phyloP scores from a whole-genome alignment of 2,329 filamentous ascomycete genomes.

The Magnaporthiopsis incrustans region DNA sequence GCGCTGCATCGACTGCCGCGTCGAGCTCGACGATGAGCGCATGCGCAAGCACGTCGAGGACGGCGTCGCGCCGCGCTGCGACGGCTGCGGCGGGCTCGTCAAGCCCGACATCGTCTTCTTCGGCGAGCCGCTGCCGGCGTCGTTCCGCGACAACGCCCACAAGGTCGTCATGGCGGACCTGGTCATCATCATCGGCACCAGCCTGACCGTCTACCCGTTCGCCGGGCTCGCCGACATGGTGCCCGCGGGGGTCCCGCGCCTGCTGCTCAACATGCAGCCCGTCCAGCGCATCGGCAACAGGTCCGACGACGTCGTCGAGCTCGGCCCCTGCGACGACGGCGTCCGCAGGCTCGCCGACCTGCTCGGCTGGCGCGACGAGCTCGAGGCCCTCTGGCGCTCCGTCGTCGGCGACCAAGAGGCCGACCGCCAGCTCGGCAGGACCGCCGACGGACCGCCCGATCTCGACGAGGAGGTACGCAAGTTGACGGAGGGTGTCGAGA shows the following conservation, averaged over 20 bases:
- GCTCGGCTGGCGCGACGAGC: slow-evolving; percentile 77
- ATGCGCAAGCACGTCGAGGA: slow-evolving; percentile 64
- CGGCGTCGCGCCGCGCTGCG: slow-evolving; percentile 65
- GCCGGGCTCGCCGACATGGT: slow-evolving; percentile 63
- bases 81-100: slow-evolving; percentile 72
- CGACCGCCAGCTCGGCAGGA: slow-evolving; percentile 35
- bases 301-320: slow-evolving; percentile 73
- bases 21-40: slow-evolving; percentile 58
- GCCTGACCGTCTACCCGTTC: slow-evolving; percentile 81
- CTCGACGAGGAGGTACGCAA: slow-evolving; percentile 30
- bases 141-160: slow-evolving; percentile 54
- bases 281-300: slow-evolving; percentile 73
- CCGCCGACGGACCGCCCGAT: slow-evolving; percentile 16
- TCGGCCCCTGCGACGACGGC: slow-evolving; percentile 78
- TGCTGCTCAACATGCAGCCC: slow-evolving; percentile 80
- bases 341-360: slow-evolving; percentile 70
- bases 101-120: slow-evolving; percentile 99
- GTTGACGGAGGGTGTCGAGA: slow-evolving; percentile 23
- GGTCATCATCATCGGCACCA: slow-evolving; percentile 81
- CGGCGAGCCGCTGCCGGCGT: slow-evolving; percentile 77
- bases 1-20: slow-evolving; percentile 80
- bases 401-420: slow-evolving; percentile 56
- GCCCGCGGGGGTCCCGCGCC: slow-evolving; percentile 54
- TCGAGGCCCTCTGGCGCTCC: slow-evolving; percentile 66
- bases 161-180: slow-evolving; percentile 61